A percentile compares a stretch with the other conserved stretches of the same genome.
Conservation (phyloP, 768 basidiomycete genomes). For the Tubosaeta sp. region DNA sequence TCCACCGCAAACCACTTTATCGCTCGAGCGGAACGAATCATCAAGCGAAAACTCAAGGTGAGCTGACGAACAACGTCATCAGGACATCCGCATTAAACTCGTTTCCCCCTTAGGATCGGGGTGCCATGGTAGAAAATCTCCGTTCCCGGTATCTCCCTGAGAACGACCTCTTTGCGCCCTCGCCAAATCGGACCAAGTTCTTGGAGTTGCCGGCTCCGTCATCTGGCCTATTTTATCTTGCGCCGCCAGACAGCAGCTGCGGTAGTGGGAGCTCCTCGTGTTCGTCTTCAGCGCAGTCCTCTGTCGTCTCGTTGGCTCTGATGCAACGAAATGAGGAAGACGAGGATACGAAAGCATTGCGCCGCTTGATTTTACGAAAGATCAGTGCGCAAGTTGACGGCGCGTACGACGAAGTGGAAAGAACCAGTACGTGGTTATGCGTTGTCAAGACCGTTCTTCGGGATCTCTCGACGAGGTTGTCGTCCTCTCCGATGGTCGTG, state of each 20-base stretch:
- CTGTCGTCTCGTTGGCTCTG: conserved; percentile 43
- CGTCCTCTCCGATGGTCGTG: conserved; percentile 2
- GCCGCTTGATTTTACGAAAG: conserved; percentile 62
- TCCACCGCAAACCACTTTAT: conserved; percentile 52
- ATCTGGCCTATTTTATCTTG: conserved; percentile 19
- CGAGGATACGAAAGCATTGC: conserved; percentile 58
- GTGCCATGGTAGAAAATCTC: conserved; percentile 43
- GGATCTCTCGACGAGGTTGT: conserved; percentile 39
- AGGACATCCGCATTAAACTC: conserved; percentile 3
- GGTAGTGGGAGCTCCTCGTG: conserved; percentile 13
- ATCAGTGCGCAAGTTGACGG: conserved; percentile 53
- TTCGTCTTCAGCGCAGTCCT: conserved; percentile 31
- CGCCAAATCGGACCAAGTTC: conserved; percentile 6
- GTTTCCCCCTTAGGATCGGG: conserved; percentile 41
- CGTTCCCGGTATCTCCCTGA: conserved; percentile 26
- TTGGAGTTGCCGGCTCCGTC: conserved; percentile 2
- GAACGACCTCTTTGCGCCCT: conserved; percentile 20
- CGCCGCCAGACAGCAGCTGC: conserved; percentile 12
- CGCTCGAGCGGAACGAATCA: conserved; percentile 52
- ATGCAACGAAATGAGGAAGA: conserved; percentile 55
- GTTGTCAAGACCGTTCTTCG: conserved; percentile 62
- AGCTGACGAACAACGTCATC: conserved; percentile 9
- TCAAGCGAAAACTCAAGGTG: conserved; percentile 54
- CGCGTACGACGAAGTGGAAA: conserved; percentile 62
- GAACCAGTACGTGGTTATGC: conserved; percentile 52